Base-by-base conservation (phyloP, 2,329 filamentous ascomycete genomes). In the Colletotrichum agaves region DNA sequence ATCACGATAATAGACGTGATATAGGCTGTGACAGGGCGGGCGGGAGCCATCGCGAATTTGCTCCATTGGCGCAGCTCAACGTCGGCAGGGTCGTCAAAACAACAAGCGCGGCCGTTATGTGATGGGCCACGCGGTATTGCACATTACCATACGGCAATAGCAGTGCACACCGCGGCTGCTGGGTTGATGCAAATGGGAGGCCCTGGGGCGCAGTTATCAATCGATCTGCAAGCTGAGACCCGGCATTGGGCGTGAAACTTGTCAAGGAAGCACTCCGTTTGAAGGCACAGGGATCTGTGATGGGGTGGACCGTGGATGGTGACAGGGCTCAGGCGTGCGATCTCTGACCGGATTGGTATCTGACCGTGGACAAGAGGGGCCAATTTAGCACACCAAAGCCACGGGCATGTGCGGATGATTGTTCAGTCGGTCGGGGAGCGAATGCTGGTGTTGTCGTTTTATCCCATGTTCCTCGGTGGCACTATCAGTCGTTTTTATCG, bases 141-240 rank as follows among this genome's bases (percentile, higher is more conserved):
- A 27, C 6, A 27, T 5, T 27, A 27, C 27, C 27, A 27, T 27
- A 27, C 6, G 27, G 21, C n/a, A n/a, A n/a, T 41, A 56, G 35
- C 27, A 50, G 35, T 52, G 27, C 57, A 41, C 33, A 41, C 33
- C 23, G n/a, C 46, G 44, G 35, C 63, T 63, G 44, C 59, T 67
- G 21, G 43, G 58, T 57, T 52, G 63, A 44, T 58, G 43, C 63
- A 56, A 46, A 65, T 67, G 59, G 59, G 49, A 69, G 63, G 67
- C 64, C 66, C 59, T 68, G 75, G 73, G 74, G 75, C 73, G 72
- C 73, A 77, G 74, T 72, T 71, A 46, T 63, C 71, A 71, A 73
- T 76, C 74, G 79, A 81, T 81, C 78, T 76, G 63, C 80, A 74
- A 74, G 73, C 77, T 82, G 79, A 82, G 77, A 82, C 80, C 77